phyloP scores from a whole-genome alignment of 495 filamentous ascomycete genomes.

The Tuber microsphaerosporum region DNA sequence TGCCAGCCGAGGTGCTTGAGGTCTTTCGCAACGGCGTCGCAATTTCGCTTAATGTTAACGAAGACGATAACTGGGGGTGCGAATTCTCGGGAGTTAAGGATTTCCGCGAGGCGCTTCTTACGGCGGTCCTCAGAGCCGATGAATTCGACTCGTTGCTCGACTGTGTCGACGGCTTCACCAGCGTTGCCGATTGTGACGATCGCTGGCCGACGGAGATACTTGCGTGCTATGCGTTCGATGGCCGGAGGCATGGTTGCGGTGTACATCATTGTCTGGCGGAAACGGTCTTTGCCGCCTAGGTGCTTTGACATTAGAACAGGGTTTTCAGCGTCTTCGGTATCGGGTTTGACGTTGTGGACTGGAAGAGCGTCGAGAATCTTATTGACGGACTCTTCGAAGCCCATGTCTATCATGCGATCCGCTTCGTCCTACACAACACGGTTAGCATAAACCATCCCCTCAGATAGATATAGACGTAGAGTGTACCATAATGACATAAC shows the following conservation, averaged over 20 bases:
- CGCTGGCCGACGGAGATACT: slow-evolving; percentile 88
- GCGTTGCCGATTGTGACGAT: slow-evolving; percentile 92
- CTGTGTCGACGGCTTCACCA: slow-evolving; percentile 96
- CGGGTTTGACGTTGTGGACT: slow-evolving; percentile 90
- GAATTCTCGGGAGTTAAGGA: slow-evolving; percentile 80
- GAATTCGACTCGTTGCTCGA: slow-evolving; percentile 95
- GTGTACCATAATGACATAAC: slow-evolving; percentile 77
- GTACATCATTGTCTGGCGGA: slow-evolving; percentile 99
- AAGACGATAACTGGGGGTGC: slow-evolving; percentile 94
- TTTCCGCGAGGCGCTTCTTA: slow-evolving; percentile 91
- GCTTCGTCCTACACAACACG: slow-evolving; percentile 62
- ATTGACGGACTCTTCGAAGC: slow-evolving; percentile 95
- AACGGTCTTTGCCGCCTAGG: slow-evolving; percentile 74
- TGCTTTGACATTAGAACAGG: slow-evolving; percentile 74
- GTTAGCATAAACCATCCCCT: slow-evolving; percentile 39
- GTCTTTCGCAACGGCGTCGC: slow-evolving; percentile 88
- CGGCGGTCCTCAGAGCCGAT: slow-evolving; percentile 87
- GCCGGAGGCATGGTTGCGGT: slow-evolving; percentile 94
- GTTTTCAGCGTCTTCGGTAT: slow-evolving; percentile 89
- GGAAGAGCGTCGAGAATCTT: slow-evolving; percentile 98
- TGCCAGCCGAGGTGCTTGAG: slow-evolving; percentile 93
- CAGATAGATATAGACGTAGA: neutral
- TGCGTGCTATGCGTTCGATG: slow-evolving; percentile 90
- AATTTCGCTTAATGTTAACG: slow-evolving; percentile 99
- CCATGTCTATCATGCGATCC: slow-evolving; percentile 97